Conservation (phyloP, 2,329 filamentous ascomycete species). For the Harringtonia lauricola region DNA sequence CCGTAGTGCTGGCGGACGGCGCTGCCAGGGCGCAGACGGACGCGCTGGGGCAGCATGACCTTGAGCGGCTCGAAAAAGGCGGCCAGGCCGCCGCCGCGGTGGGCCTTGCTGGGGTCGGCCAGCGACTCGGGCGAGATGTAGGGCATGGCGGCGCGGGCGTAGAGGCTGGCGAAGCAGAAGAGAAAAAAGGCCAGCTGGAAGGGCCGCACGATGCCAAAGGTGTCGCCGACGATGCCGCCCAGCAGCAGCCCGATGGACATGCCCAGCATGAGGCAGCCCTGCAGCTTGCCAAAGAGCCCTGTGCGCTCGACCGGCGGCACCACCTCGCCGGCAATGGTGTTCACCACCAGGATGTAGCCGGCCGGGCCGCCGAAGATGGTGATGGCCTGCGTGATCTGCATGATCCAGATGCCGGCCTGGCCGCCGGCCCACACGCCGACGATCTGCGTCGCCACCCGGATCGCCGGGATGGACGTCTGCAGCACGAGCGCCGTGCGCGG, state of each 20-base stretch:
- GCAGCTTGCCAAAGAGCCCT: constrained; percentile 51
- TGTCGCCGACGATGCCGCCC: constrained; percentile 54
- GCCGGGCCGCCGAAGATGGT: constrained; percentile 57
- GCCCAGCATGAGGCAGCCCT: constrained; percentile 57
- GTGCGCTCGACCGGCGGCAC: constrained; percentile 50
- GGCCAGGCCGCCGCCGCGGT: constrained; percentile 24
- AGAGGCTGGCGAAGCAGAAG: constrained; percentile 35
- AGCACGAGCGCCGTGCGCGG: constrained; percentile 50
- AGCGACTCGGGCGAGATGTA: constrained; percentile 36
- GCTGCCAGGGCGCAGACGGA: constrained; percentile 37
- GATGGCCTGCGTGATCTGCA: constrained; percentile 57
- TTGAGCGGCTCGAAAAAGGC: constrained; percentile 53
- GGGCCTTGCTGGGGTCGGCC: constrained; percentile 19
- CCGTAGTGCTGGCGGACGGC: constrained; percentile 44
- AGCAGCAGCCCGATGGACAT: constrained; percentile 51
- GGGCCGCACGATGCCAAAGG: constrained; percentile 50
- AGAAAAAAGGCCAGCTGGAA: constrained; percentile 53
- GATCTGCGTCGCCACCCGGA: constrained; percentile 53
- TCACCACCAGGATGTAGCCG: constrained; percentile 58
- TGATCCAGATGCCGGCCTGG: constrained; percentile 52
- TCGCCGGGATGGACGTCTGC: constrained; percentile 53
- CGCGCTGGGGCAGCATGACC: constrained; percentile 47
- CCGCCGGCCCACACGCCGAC: constrained; percentile 52
- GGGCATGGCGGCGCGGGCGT: constrained; percentile 29
- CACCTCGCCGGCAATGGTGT: constrained; percentile 57